Evolutionary conservation across 2,329 filamentous ascomycete genomes (phyloP).

Genomic region (Endothia cerciana): DNA sequence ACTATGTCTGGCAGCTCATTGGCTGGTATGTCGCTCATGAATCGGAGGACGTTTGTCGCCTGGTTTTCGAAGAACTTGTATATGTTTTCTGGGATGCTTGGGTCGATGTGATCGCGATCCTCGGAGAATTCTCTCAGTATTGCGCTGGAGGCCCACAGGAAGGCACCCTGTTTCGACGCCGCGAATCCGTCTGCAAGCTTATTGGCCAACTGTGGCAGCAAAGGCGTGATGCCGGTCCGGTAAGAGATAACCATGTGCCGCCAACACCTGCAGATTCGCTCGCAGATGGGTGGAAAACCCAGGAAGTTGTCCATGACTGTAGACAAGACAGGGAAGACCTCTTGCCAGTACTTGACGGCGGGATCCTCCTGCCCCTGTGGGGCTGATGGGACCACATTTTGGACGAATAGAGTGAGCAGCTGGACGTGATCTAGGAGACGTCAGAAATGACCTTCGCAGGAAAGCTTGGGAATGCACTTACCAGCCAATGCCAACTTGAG

Average conservation of each 20-base stretch:
- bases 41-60: slow-evolving; percentile 84
- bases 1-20: slow-evolving; percentile 81
- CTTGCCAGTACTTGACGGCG: slow-evolving; percentile 93
- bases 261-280: slow-evolving; percentile 94
- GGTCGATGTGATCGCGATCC: slow-evolving; percentile 81
- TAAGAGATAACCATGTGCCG: slow-evolving; percentile 97
- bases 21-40: slow-evolving; percentile 80
- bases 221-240: slow-evolving; percentile 81
- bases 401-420: slow-evolving; percentile 87
- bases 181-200: slow-evolving; percentile 87
- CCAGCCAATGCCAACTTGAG: slow-evolving; percentile 85
- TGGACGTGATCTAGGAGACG: slow-evolving; percentile 76
- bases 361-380: slow-evolving; percentile 77
- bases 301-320: slow-evolving; percentile 89
- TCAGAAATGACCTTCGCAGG: slow-evolving; percentile 25
- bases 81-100: slow-evolving; percentile 81
- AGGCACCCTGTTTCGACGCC: slow-evolving; percentile 87
- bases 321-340: slow-evolving; percentile 86
- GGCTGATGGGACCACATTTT: slow-evolving; percentile 75
- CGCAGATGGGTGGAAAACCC: slow-evolving; percentile 83
- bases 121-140: slow-evolving; percentile 96
- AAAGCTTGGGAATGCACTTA: slow-evolving; percentile 42
- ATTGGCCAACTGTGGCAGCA: slow-evolving; percentile 84
- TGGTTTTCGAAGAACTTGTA: slow-evolving; percentile 96
- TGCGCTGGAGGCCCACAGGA: slow-evolving; percentile 96